These are phyloP conservation scores for Tuber microsphaerosporum DNA, from an alignment of 495 filamentous ascomycete genomes.

Conservation along the genomic window DNA sequence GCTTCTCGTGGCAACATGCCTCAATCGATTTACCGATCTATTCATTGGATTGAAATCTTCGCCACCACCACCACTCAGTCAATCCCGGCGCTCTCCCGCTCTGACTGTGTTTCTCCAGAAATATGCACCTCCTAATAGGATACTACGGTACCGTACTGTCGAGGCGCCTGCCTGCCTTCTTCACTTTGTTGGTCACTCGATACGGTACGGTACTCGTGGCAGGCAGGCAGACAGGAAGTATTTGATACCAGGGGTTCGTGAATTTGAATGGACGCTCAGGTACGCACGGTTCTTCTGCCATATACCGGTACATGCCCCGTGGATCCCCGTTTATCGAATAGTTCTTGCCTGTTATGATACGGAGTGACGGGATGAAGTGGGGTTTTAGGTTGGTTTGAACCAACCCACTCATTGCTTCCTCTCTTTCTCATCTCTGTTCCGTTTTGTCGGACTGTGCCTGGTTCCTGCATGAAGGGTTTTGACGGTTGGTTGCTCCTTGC, in stretches of 20 bases:
- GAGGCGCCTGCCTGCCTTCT: neutral
- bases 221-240: too few species aligned
- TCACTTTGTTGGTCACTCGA: neutral
- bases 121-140: neutral
- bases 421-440: neutral
- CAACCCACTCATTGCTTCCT: neutral
- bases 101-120: neutral
- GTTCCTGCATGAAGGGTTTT: conserved; percentile 2
- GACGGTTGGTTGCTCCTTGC: neutral
- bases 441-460: neutral
- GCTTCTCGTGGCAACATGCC: neutral
- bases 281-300: too few species aligned
- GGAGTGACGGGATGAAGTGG: neutral
- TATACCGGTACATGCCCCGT: too few species aligned
- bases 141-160: neutral
- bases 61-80: neutral
- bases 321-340: too few species aligned
- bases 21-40: neutral
- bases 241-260: too few species aligned
- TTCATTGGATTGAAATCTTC: neutral
- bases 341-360: too few species aligned
- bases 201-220: neutral
- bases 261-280: too few species aligned
- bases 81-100: neutral
- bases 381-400: neutral